phyloP scores from a whole-genome alignment of 768 basidiomycete species.

The Tylopilus plumbeoviolaceoides region DNA sequence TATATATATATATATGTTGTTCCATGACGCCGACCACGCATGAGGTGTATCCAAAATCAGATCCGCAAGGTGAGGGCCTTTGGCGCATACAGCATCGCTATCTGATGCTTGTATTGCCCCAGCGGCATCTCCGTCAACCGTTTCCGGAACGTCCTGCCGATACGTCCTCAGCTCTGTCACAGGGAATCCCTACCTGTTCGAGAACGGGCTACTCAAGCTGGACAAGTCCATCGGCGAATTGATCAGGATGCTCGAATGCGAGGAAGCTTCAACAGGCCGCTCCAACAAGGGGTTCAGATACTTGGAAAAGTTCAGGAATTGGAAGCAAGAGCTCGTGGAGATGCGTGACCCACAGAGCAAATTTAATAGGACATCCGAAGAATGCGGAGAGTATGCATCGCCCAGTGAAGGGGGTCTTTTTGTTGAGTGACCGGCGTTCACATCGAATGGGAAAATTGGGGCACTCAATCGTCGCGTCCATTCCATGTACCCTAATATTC shows the following conservation, averaged over 20 bases:
- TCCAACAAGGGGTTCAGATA: slow-evolving; percentile 33
- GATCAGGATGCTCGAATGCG: slow-evolving; percentile 36
- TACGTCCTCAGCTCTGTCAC: slow-evolving; percentile 27
- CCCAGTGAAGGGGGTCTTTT: slow-evolving; percentile 23
- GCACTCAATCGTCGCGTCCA: neutral
- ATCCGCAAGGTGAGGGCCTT: slow-evolving; percentile 34
- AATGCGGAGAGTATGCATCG: neutral
- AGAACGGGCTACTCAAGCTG: slow-evolving; percentile 39
- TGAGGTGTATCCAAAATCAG: slow-evolving; percentile 47
- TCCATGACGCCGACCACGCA: neutral
- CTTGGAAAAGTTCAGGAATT: slow-evolving; percentile 38
- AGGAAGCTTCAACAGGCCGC: slow-evolving; percentile 35
- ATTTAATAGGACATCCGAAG: neutral
- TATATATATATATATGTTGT: neutral
- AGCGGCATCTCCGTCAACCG: slow-evolving; percentile 21
- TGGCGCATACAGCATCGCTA: neutral
- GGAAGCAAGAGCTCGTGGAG: slow-evolving; percentile 31
- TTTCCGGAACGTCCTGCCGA: slow-evolving; percentile 20
- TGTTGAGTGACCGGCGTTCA: slow-evolving; percentile 14
- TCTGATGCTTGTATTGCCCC: neutral
- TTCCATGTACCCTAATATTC: neutral
- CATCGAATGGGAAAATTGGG: neutral
- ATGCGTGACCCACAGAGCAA: neutral
- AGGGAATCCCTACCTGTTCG: slow-evolving; percentile 47
- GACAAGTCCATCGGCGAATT: slow-evolving; percentile 41